Conservation (phyloP, 1,284 basidiomycete species). For the Psilocybe mexicana region DNA sequence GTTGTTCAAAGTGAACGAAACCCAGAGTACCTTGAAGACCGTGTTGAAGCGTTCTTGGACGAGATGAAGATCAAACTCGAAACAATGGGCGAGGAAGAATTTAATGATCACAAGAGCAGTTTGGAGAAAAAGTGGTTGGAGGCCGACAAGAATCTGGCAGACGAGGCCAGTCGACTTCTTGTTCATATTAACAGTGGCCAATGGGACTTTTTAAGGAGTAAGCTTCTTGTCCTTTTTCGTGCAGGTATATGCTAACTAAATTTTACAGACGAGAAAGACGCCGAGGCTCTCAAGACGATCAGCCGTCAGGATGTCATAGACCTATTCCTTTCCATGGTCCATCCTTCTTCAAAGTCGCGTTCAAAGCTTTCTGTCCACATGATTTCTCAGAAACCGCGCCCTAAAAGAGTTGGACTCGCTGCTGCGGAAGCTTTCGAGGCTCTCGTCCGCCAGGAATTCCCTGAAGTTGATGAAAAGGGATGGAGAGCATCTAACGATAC, state of each 20-base stretch:
- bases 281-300: constrained; percentile 59
- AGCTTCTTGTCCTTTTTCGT: constrained; percentile 12
- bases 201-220: constrained; percentile 69
- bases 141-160: constrained; percentile 62
- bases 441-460: constrained; percentile 51
- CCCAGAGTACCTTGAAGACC: constrained; percentile 83
- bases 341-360: constrained; percentile 69
- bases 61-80: constrained; percentile 63
- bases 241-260: background rate
- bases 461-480: constrained; percentile 55
- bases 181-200: constrained; percentile 73
- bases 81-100: constrained; percentile 61
- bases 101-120: constrained; percentile 63
- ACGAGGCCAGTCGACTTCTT: constrained; percentile 79
- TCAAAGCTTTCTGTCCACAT: constrained; percentile 85
- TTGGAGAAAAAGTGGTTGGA: constrained; percentile 66
- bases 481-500: constrained; percentile 57
- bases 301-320: constrained; percentile 80
- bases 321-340: constrained; percentile 72
- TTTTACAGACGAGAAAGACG: constrained; percentile 63
- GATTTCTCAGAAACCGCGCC: constrained; percentile 63
- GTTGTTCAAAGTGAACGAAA: constrained; percentile 89
- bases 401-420: constrained; percentile 62
- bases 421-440: constrained; percentile 68
- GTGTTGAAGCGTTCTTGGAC: constrained; percentile 87